Evolutionary conservation across 805 yeast genomes (phyloP).

Genomic region (Yarrowia sp.): DNA sequence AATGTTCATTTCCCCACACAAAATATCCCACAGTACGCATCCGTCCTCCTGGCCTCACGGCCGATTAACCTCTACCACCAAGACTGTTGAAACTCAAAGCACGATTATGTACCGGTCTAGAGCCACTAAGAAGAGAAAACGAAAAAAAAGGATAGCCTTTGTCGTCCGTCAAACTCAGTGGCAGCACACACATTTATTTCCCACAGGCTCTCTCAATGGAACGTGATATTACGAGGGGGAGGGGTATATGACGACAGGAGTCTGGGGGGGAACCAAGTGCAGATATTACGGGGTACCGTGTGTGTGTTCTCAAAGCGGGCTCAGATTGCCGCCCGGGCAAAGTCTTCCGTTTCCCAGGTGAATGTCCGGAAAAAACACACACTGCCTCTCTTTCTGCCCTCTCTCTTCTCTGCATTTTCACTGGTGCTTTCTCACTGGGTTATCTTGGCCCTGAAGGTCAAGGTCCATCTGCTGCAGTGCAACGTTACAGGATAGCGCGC

Average conservation of each 20-base stretch:
- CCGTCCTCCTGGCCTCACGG: too few relatives aligned
- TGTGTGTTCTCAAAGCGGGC: not conserved
- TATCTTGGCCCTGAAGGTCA: not conserved
- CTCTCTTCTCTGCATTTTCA: not conserved
- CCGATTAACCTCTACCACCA: not conserved
- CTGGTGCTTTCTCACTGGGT: not conserved
- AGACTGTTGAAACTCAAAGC: not conserved
- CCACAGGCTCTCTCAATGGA: too few relatives aligned
- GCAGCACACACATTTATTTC: not conserved
- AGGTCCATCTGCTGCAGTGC: not conserved
- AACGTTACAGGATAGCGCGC: not conserved
- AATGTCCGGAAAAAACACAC: not conserved
- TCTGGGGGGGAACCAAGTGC: not conserved
- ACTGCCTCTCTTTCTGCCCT: not conserved
- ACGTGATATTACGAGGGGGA: conserved; percentile 15
- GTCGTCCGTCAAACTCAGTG: not conserved
- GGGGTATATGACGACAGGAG: not conserved
- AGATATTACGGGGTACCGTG: not conserved
- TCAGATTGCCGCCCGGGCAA: not conserved
- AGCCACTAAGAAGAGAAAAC: not conserved
- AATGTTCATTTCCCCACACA: not conserved
- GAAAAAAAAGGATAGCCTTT: not conserved
- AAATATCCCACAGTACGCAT: not conserved
- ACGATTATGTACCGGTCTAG: conserved; percentile 23
- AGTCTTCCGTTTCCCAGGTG: not conserved